These are phyloP conservation scores for Phytophthora podocarpi DNA, from an alignment of 352 stramenopile genomes.

Conservation along the genomic window DNA sequence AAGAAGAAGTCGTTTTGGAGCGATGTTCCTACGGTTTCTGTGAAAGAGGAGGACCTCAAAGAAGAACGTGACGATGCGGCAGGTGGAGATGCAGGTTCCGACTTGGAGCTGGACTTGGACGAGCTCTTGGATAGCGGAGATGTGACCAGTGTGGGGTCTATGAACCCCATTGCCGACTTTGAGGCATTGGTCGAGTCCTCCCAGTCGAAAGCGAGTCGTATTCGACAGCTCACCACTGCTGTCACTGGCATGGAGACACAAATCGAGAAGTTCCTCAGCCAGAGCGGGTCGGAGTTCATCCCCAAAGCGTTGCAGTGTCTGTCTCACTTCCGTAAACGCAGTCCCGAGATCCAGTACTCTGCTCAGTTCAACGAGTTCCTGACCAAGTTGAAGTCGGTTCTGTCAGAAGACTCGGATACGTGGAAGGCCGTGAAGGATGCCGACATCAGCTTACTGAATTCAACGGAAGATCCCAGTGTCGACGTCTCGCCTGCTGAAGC, in stretches of 20 bases:
- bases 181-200: conserved; percentile 63
- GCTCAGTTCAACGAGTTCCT: conserved; percentile 80
- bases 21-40: conserved; percentile 43
- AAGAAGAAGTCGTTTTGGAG: conserved; percentile 89
- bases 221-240: conserved; percentile 45
- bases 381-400: conserved; percentile 47
- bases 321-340: conserved; percentile 71
- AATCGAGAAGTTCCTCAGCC: conserved; percentile 66
- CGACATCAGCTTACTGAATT: conserved; percentile 62
- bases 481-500: conserved; percentile 54
- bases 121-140: conserved; percentile 69
- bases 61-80: conserved; percentile 38
- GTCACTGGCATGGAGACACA: conserved; percentile 74
- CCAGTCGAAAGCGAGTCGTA: conserved; percentile 48
- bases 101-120: conserved; percentile 74
- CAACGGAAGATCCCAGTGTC: conserved; percentile 60
- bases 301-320: conserved; percentile 77
- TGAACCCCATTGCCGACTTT: conserved; percentile 88
- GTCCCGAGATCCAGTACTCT: conserved; percentile 73
- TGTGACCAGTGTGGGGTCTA: conserved; percentile 74
- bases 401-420: conserved; percentile 50
- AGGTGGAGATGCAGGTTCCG: conserved; percentile 43
- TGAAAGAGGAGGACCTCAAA: conserved; percentile 50
- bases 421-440: conserved; percentile 66
- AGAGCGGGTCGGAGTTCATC: conserved; percentile 55